Percentiles rank a stretch among this genome's conserved stretches.
phyloP scores from a whole-genome alignment of 2,329 filamentous ascomycete genomes.

The Colletotrichum zoysiae region DNA sequence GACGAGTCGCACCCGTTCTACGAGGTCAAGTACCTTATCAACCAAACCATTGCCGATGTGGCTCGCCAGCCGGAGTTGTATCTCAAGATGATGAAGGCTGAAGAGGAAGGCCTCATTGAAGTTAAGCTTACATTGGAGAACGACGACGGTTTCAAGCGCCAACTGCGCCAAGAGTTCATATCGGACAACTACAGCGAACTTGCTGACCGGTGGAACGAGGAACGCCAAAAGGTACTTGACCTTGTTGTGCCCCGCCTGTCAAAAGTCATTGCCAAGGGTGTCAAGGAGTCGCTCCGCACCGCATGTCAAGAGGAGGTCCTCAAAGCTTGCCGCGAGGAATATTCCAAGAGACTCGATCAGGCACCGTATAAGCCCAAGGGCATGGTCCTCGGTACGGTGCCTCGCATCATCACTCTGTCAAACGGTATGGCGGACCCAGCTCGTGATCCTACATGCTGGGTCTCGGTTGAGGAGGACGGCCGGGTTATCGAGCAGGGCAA shows the following conservation, averaged over 20 bases:
- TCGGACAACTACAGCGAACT: slow-evolving; percentile 96
- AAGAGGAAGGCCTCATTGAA: slow-evolving; percentile 92
- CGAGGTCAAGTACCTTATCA: slow-evolving; percentile 95
- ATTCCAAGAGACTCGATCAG: slow-evolving; percentile 90
- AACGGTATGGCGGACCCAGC: slow-evolving; percentile 81
- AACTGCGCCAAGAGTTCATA: slow-evolving; percentile 85
- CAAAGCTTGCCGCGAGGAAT: slow-evolving; percentile 89
- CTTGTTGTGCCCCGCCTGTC: slow-evolving; percentile 85
- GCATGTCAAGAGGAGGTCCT: slow-evolving; percentile 94
- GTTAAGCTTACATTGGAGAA: slow-evolving; percentile 84
- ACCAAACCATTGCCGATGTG: slow-evolving; percentile 86
- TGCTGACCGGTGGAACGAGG: slow-evolving; percentile 93
- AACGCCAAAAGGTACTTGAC: slow-evolving; percentile 88
- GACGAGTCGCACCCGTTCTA: slow-evolving; percentile 97
- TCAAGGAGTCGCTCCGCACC: slow-evolving; percentile 93
- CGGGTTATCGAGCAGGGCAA: slow-evolving; percentile 90
- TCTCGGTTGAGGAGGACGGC: slow-evolving; percentile 93
- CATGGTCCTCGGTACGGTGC: slow-evolving; percentile 87
- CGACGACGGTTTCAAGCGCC: slow-evolving; percentile 79
- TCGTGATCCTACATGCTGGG: slow-evolving; percentile 88
- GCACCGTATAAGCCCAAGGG: slow-evolving; percentile 96
- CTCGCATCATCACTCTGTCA: slow-evolving; percentile 87
- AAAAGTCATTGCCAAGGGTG: slow-evolving; percentile 85
- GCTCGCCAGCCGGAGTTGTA: slow-evolving; percentile 89
- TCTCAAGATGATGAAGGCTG: slow-evolving; percentile 96